Conservation (phyloP, 345 rosid species). For the Rhodomyrtus tomentosa region DNA sequence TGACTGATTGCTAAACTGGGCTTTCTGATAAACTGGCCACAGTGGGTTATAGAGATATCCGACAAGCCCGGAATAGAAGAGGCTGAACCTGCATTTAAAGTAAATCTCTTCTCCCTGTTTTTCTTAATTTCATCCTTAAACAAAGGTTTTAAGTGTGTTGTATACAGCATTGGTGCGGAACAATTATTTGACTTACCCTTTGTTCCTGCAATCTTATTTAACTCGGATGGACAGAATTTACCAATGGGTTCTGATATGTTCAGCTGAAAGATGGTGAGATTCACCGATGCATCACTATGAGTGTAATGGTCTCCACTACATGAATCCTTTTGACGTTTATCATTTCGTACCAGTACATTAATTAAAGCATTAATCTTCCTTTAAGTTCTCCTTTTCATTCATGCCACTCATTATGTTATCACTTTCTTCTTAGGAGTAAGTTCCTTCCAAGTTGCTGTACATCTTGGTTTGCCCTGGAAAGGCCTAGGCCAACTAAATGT, state of each 20-base stretch:
- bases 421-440: not conserved
- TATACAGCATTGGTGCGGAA: not conserved
- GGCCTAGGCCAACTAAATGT: not conserved
- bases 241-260: not conserved
- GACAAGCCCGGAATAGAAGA: constrained; percentile 79
- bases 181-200: not conserved
- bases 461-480: not conserved
- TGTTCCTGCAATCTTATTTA: not conserved
- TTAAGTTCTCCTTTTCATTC: not conserved
- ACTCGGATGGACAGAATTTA: not conserved
- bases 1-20: not conserved
- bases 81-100: constrained; percentile 97
- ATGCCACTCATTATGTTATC: not conserved
- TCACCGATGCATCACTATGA: not conserved
- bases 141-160: not conserved
- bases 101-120: constrained; percentile 7
- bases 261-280: not conserved
- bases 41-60: constrained; percentile 98
- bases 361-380: not conserved
- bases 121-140: not conserved
- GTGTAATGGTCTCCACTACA: not conserved
- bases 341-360: not conserved
- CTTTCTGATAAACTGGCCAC: constrained; percentile 1
- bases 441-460: not conserved
- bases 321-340: not conserved